Evolutionary conservation across 331 rosid species (phyloP).

Genomic region (Spiraea crenata): DNA sequence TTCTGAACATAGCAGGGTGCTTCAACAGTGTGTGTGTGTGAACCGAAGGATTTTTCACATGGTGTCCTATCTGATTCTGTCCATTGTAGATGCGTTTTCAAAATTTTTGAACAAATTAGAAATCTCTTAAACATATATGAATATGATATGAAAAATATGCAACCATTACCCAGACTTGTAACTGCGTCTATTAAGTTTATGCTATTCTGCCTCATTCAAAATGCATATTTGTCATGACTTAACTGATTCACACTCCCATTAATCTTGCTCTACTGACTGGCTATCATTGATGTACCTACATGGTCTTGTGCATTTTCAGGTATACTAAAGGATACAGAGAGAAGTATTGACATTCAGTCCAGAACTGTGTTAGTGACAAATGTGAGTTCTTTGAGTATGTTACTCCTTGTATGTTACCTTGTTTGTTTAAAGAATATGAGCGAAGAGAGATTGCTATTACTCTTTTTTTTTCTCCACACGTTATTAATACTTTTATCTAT

Average conservation of each 20-base stretch:
- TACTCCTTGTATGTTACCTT: background rate
- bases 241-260: background rate
- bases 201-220: background rate
- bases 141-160: background rate
- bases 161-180: background rate
- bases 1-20: background rate
- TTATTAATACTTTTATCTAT: too few relatives aligned
- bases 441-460: background rate
- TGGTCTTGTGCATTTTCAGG: conserved; percentile 18
- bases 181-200: background rate
- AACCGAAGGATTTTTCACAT: background rate
- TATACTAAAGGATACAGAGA: conserved; percentile 5
- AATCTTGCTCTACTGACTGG: background rate
- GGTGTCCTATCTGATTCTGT: background rate
- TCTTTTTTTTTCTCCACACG: background rate
- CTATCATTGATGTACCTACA: background rate
- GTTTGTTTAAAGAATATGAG: too few relatives aligned
- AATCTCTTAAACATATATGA: background rate
- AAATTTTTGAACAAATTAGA: too few relatives aligned
- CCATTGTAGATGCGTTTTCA: background rate
- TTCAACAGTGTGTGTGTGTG: background rate
- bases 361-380: conserved; percentile 35
- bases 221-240: background rate
- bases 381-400: conserved; percentile 18
- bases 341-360: conserved; percentile 11